A percentile compares a stretch with the other conserved stretches of the same genome.
phyloP scores from a whole-genome alignment of 2,329 filamentous ascomycete species.

The Alternaria brassicae region DNA sequence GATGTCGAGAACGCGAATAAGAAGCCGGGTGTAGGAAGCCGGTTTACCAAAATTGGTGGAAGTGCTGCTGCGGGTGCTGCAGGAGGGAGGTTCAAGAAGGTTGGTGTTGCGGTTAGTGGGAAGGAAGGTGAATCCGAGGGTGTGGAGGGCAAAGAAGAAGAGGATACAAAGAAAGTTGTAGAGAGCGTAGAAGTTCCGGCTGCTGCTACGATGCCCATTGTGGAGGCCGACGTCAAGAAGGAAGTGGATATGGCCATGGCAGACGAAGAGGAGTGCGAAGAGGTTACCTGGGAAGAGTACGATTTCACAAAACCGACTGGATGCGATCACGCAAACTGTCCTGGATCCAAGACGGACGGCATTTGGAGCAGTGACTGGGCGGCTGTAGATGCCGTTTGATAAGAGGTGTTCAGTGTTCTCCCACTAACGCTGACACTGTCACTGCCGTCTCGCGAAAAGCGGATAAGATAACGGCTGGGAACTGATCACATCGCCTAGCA shows the following conservation, averaged over 20 bases:
- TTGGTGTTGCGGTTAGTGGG: slow-evolving; percentile 57
- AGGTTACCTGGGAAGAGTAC: slow-evolving; percentile 56
- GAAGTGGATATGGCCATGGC: slow-evolving; percentile 32
- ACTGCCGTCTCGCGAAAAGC: not conserved
- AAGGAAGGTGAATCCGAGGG: slow-evolving; percentile 1
- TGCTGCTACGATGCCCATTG: not conserved
- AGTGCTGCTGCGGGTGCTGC: slow-evolving; percentile 18
- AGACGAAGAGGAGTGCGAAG: slow-evolving; percentile 31
- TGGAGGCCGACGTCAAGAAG: slow-evolving; percentile 17
- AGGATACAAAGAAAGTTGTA: slow-evolving; percentile 1
- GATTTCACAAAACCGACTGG: slow-evolving; percentile 61
- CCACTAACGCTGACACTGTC: not conserved
- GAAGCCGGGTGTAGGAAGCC: slow-evolving; percentile 25
- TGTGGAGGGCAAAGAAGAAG: not conserved
- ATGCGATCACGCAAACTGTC: slow-evolving; percentile 48
- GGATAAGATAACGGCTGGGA: no score
- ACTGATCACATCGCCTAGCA: not conserved
- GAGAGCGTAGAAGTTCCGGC: slow-evolving; percentile 35
- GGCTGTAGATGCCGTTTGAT: slow-evolving; percentile 8
- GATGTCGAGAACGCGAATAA: slow-evolving; percentile 27
- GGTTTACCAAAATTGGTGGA: slow-evolving; percentile 41
- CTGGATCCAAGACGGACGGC: slow-evolving; percentile 33
- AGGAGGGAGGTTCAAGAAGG: slow-evolving; percentile 71
- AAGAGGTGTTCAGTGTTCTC: not conserved
- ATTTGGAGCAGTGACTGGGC: slow-evolving; percentile 60